Conservation (phyloP, 1,139 yeast genomes). For the Pichia sp. region DNA sequence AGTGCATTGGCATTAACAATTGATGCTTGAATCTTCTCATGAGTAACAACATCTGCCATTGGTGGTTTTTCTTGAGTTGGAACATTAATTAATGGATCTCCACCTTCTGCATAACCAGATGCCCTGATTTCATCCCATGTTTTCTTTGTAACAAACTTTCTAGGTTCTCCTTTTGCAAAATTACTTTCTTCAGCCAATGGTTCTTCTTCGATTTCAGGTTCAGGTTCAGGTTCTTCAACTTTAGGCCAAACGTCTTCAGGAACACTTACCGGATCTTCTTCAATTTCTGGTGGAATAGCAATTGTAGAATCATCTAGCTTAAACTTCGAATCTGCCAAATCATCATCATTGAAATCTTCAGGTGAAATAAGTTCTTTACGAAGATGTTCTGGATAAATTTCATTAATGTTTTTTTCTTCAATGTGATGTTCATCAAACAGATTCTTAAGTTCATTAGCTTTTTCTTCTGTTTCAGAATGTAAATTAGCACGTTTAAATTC, state of each 20-base stretch:
- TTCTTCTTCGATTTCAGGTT: slow-evolving; percentile 17
- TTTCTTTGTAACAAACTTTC: slow-evolving; percentile 21
- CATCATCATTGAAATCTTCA: slow-evolving; percentile 32
- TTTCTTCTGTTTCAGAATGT: slow-evolving; percentile 38
- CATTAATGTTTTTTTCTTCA: slow-evolving; percentile 40
- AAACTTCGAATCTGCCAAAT: slow-evolving; percentile 23
- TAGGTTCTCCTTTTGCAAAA: slow-evolving; percentile 14
- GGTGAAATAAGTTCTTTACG: slow-evolving; percentile 34
- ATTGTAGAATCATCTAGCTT: slow-evolving; percentile 28
- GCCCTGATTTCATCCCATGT: slow-evolving; percentile 23
- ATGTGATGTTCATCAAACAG: slow-evolving; percentile 38
- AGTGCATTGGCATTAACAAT: slow-evolving; percentile 1
- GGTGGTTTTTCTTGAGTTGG: slow-evolving; percentile 27
- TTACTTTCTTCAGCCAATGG: slow-evolving; percentile 22
- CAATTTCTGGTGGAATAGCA: slow-evolving; percentile 27
- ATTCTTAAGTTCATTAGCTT: slow-evolving; percentile 41
- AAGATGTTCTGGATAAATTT: slow-evolving; percentile 50
- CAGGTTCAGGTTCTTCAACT: slow-evolving; percentile 27
- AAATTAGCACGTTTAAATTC: slow-evolving; percentile 40
- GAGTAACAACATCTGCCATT: slow-evolving; percentile 21
- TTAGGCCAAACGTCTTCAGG: slow-evolving; percentile 22
- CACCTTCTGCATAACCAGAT: slow-evolving; percentile 14
- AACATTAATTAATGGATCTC: slow-evolving; percentile 23
- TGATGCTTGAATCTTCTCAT: slow-evolving; percentile 1
- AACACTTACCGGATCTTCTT: slow-evolving; percentile 22